Evolutionary conservation across 495 filamentous ascomycete genomes (phyloP).

Genomic region (Melanomma pulvis-pyrius): DNA sequence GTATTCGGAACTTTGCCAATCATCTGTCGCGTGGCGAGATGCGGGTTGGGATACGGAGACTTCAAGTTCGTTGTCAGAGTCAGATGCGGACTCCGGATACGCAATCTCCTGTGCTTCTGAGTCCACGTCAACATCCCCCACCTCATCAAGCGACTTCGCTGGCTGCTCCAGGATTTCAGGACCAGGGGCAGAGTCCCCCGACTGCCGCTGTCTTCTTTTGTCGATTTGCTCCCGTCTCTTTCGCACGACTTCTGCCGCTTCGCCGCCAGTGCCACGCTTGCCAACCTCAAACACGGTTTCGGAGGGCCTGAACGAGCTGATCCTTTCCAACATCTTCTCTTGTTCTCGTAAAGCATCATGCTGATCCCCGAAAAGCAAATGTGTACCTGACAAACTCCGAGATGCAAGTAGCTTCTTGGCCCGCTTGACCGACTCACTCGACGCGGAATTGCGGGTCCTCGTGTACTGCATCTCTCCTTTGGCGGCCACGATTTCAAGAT

Average conservation of each 20-base stretch:
- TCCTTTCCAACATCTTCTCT: conserved; percentile 79
- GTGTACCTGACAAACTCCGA: conserved; percentile 68
- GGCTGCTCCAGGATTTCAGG: conserved; percentile 23
- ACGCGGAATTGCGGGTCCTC: conserved; percentile 84
- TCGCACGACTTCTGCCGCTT: conserved; percentile 80
- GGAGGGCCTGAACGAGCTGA: conserved; percentile 81
- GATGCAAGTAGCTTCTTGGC: conserved; percentile 71
- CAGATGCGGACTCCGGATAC: conserved; percentile 33
- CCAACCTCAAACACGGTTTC: conserved; percentile 96
- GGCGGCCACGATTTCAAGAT: conserved; percentile 69
- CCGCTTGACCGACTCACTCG: conserved; percentile 82
- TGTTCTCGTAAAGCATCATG: conserved; percentile 68
- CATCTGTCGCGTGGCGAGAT: conserved; percentile 43
- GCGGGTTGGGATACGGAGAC: conserved; percentile 71
- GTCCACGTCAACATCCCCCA: conserved; percentile 28
- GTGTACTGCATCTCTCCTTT: conserved; percentile 93
- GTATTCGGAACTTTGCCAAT: conserved; percentile 80
- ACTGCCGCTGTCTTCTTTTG: conserved; percentile 49
- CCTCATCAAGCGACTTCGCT: conserved; percentile 35
- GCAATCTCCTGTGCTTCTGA: conserved; percentile 6
- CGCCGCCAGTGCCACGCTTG: conserved; percentile 65
- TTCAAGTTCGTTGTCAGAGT: conserved; percentile 66
- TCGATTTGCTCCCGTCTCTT: conserved; percentile 63
- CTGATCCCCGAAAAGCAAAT: conserved; percentile 73
- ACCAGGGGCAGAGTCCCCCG: conserved; percentile 4